phyloP scores from a whole-genome alignment of 208 protist species.

The Acanthamoeba lenticulata region DNA sequence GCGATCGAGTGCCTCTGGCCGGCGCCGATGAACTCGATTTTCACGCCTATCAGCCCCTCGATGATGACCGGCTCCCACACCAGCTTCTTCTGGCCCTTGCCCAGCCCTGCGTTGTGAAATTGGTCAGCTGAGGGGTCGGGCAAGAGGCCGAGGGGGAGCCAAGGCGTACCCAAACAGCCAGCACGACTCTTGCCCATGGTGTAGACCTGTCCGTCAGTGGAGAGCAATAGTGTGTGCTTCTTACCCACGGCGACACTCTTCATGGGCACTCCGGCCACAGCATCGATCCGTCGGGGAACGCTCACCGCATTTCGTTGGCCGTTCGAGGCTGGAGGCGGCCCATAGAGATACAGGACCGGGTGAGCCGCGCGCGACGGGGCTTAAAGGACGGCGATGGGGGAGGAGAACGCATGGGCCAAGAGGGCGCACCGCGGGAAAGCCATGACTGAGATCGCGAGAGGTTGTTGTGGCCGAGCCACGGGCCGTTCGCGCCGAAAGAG shows the following conservation, averaged over 20 bases:
- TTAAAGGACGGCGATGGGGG: background rate
- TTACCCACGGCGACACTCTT: conserved; percentile 19
- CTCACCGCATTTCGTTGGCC: background rate
- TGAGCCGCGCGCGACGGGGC: background rate
- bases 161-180: background rate
- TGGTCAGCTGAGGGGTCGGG: no score
- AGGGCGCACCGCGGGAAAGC: background rate
- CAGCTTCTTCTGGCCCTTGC: background rate
- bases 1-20: background rate
- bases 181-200: background rate
- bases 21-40: background rate
- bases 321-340: conserved; percentile 15
- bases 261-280: background rate
- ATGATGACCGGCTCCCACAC: background rate
- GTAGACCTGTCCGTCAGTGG: background rate
- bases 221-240: background rate
- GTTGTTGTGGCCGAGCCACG: conserved; percentile 25
- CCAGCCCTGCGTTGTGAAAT: background rate
- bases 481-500: background rate
- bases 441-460: background rate
- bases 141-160: background rate
- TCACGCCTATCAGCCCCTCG: background rate
- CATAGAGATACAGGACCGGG: no score
- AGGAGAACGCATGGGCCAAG: background rate
- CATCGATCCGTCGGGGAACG: background rate